phyloP scores from a whole-genome alignment of 306 rosid species.

The Sphenostylis stenocarpa region DNA sequence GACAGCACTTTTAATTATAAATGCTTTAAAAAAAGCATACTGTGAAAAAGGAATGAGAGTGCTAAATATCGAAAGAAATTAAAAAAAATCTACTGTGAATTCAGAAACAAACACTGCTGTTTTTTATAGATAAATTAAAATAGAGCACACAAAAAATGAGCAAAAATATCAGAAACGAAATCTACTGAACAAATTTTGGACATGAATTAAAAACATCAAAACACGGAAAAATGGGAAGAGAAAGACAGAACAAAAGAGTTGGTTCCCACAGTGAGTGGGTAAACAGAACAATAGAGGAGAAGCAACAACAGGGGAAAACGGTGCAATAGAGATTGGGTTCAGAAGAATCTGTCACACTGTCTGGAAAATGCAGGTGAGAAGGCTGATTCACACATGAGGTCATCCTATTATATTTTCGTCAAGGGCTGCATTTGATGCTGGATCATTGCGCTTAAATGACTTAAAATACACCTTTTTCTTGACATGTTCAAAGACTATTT shows the following conservation, averaged over 20 bases:
- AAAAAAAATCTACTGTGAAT: background rate
- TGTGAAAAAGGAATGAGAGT: background rate
- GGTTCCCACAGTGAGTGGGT: background rate
- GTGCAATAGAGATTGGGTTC: background rate
- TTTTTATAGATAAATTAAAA: background rate
- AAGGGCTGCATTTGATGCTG: background rate
- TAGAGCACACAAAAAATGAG: background rate
- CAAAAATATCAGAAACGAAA: background rate
- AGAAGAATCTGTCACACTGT: background rate
- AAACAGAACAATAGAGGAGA: background rate
- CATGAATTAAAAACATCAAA: background rate
- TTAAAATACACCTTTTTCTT: background rate
- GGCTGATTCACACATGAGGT: background rate
- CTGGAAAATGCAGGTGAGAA: background rate
- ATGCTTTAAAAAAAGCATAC: background rate
- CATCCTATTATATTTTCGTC: background rate
- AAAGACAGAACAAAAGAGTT: background rate
- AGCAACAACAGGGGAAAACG: background rate
- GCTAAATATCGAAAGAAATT: background rate
- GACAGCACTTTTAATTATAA: background rate
- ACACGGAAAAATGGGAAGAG: background rate
- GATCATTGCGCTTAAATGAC: background rate
- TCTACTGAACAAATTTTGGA: background rate
- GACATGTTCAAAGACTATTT: background rate
- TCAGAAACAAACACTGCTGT: background rate